Conservation (phyloP, 2,329 filamentous ascomycete species). For the Pseudofabraea citricarpa region DNA sequence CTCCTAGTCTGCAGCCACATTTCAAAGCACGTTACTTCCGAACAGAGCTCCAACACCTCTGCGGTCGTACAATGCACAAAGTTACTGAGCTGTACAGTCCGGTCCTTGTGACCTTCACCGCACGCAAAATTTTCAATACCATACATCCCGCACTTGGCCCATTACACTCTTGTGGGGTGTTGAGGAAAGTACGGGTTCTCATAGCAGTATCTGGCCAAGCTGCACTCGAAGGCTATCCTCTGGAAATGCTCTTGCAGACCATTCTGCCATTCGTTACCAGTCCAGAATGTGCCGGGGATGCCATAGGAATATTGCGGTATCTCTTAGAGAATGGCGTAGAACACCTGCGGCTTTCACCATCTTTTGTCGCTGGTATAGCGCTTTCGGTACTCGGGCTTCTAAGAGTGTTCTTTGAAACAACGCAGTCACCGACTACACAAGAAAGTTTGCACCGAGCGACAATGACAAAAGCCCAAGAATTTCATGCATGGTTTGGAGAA, state of each 20-base stretch:
- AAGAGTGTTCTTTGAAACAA: constrained; percentile 67
- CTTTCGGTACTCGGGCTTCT: constrained; percentile 77
- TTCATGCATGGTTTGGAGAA: constrained; percentile 72
- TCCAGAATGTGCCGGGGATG: constrained; percentile 84
- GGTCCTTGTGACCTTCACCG: constrained; percentile 66
- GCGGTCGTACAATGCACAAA: constrained; percentile 63
- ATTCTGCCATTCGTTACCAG: constrained; percentile 76
- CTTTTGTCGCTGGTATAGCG: constrained; percentile 76
- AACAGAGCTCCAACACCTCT: constrained; percentile 74
- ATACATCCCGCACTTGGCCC: constrained; percentile 82
- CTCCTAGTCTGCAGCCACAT: constrained; percentile 78
- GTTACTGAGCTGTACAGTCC: constrained; percentile 68
- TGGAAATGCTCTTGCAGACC: constrained; percentile 86
- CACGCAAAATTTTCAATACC: constrained; percentile 72
- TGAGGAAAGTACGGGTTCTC: constrained; percentile 80
- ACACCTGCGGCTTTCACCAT: constrained; percentile 61
- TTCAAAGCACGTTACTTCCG: constrained; percentile 76
- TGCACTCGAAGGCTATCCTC: constrained; percentile 72
- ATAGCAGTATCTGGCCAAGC: constrained; percentile 71
- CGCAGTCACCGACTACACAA: constrained; percentile 75
- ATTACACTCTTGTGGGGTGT: constrained; percentile 77
- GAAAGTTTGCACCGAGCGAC: constrained; percentile 77
- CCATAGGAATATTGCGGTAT: constrained; percentile 81
- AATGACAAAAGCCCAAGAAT: constrained; percentile 67
- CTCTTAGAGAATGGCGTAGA: constrained; percentile 63